Percentiles rank a stretch among this genome's conserved stretches.
These are phyloP conservation scores for Pluteus cervinus DNA, from an alignment of 768 basidiomycete genomes.

Conservation along the genomic window DNA sequence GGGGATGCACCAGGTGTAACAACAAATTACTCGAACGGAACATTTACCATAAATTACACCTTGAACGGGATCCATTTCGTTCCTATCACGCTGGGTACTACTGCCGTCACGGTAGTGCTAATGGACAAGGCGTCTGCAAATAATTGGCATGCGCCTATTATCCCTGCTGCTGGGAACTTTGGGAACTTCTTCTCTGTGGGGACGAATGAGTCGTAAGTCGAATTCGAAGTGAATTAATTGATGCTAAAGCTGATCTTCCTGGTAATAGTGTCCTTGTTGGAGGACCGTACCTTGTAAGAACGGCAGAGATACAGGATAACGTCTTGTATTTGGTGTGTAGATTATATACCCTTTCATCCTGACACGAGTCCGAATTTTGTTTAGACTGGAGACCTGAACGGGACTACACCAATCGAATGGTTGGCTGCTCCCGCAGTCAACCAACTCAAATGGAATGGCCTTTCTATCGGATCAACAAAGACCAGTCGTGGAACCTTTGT, in stretches of 20 bases:
- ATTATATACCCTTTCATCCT: background rate
- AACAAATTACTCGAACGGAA: conserved; percentile 27
- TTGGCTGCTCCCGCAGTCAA: conserved; percentile 32
- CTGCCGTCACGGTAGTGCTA: conserved; percentile 24
- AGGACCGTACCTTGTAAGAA: conserved; percentile 51
- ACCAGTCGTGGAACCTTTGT: conserved; percentile 24
- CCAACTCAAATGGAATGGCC: conserved; percentile 36
- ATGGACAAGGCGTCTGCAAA: conserved; percentile 44
- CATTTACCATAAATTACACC: conserved; percentile 32
- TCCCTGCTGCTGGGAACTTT: conserved; percentile 29
- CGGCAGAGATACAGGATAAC: conserved; percentile 32
- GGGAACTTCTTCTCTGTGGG: conserved; percentile 39
- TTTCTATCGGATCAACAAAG: conserved; percentile 14
- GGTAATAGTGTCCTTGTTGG: conserved; percentile 34
- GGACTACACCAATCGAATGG: conserved; percentile 39
- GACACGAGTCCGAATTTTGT: background rate
- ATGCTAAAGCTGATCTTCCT: background rate
- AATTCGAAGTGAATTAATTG: background rate
- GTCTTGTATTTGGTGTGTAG: conserved; percentile 27
- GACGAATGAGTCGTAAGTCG: conserved; percentile 33
- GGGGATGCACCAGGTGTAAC: conserved; percentile 22
- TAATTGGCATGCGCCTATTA: conserved; percentile 43
- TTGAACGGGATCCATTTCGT: conserved; percentile 29
- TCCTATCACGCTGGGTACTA: conserved; percentile 21
- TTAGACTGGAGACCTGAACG: conserved; percentile 44